These are phyloP conservation scores for Leptodontidium sp. DNA, from an alignment of 2,329 filamentous ascomycete species.

Conservation along the genomic window DNA sequence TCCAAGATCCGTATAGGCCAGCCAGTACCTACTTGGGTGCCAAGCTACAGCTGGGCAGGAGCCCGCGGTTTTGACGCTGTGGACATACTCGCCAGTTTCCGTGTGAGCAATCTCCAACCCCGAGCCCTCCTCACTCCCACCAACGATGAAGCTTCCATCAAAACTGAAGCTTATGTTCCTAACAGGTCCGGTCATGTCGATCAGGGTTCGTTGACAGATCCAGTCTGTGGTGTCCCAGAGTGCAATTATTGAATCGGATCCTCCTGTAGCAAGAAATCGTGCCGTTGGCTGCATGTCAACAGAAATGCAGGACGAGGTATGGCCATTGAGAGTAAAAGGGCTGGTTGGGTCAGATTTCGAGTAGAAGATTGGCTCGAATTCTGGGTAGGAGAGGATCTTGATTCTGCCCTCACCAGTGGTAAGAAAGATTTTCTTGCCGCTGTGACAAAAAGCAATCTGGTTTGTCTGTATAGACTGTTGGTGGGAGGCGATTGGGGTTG, in stretches of 20 bases:
- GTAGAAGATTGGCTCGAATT: constrained; percentile 62
- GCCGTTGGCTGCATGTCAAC: constrained; percentile 76
- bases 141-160: constrained; percentile 78
- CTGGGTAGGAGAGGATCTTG: constrained; percentile 74
- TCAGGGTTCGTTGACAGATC: constrained; percentile 77
- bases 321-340: constrained; percentile 70
- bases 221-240: constrained; percentile 82
- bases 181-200: constrained; percentile 73
- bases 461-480: constrained; percentile 73
- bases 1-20: constrained; percentile 76
- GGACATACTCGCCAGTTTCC: constrained; percentile 76
- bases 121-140: constrained; percentile 75
- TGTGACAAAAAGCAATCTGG: constrained; percentile 78
- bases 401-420: constrained; percentile 76
- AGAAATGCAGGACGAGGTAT: constrained; percentile 76
- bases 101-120: constrained; percentile 75
- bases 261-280: constrained; percentile 76
- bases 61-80: constrained; percentile 73
- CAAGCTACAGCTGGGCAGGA: constrained; percentile 74
- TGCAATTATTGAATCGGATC: constrained; percentile 77
- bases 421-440: constrained; percentile 73
- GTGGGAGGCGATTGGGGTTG: constrained; percentile 63
- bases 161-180: constrained; percentile 78
- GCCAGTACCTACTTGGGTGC: constrained; percentile 77
- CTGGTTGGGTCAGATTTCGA: constrained; percentile 56